These are phyloP conservation scores for Coemansia erecta DNA, from an alignment of 192 early-diverging fungal species.

Conservation along the genomic window DNA sequence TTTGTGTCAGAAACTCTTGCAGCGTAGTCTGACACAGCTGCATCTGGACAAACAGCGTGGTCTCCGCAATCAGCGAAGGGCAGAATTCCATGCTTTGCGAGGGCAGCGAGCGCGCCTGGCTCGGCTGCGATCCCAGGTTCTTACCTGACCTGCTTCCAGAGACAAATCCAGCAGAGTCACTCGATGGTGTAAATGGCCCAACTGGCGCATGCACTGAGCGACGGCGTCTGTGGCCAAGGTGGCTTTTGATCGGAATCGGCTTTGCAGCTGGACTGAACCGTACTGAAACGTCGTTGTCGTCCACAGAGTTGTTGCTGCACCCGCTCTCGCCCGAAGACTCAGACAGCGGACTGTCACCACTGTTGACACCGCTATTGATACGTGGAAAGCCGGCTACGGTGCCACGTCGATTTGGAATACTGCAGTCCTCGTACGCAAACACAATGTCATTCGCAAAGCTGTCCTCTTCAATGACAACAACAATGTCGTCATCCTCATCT, in stretches of 20 bases:
- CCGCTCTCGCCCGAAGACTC: neutral
- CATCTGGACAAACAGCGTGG: constrained; percentile 84
- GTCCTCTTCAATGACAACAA: neutral
- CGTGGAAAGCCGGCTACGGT: neutral
- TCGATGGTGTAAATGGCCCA: constrained; percentile 5
- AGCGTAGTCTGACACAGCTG: constrained; percentile 82
- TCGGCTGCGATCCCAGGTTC: constrained; percentile 15
- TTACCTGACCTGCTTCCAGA: neutral
- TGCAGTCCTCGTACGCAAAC: constrained; percentile 5
- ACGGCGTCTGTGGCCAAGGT: neutral
- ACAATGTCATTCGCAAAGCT: neutral
- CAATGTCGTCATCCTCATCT: neutral
- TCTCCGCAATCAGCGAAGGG: constrained; percentile 20
- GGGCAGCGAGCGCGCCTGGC: constrained; percentile 18
- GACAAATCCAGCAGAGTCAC: neutral
- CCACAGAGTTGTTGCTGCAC: neutral
- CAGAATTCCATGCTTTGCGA: constrained; percentile 16
- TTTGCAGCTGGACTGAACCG: neutral
- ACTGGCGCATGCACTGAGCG: constrained; percentile 6
- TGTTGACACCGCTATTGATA: neutral
- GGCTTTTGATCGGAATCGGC: constrained; percentile 1
- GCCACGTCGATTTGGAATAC: neutral
- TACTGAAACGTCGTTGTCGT: neutral
- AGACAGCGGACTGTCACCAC: no score
- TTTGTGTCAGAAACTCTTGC: constrained; percentile 62